These are phyloP conservation scores for Heliosperma pusillum DNA, from an alignment of 148 eudicot species.

Conservation along the genomic window DNA sequence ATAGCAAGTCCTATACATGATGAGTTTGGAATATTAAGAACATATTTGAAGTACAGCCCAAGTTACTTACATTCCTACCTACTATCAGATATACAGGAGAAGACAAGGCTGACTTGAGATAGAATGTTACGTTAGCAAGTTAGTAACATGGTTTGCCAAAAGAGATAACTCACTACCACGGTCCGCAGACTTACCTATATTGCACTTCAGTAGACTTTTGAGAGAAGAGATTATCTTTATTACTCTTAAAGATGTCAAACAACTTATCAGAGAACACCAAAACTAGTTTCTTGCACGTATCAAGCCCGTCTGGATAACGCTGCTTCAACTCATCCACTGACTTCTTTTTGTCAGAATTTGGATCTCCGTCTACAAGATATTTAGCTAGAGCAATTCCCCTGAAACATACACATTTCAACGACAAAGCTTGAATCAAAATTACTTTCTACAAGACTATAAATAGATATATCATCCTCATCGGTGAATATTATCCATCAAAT, in stretches of 20 bases:
- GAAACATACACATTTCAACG: background rate
- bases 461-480: background rate
- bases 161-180: background rate
- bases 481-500: background rate
- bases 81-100: background rate
- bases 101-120: background rate
- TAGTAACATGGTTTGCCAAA: background rate
- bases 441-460: background rate
- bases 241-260: constrained; percentile 7
- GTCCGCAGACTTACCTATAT: constrained; percentile 2
- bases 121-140: background rate
- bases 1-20: background rate
- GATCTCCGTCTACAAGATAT: background rate
- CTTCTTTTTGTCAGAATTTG: background rate
- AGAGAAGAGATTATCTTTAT: constrained; percentile 6
- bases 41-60: background rate
- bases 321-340: constrained; percentile 4
- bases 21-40: background rate
- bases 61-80: background rate
- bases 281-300: background rate
- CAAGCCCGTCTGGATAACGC: constrained; percentile 1
- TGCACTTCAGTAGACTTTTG: background rate
- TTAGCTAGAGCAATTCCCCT: background rate
- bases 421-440: background rate
- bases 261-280: background rate